Percentiles rank a stretch among this genome's conserved stretches.
Conservation (phyloP, 2,329 filamentous ascomycete species). For the Exophiala viscosa region DNA sequence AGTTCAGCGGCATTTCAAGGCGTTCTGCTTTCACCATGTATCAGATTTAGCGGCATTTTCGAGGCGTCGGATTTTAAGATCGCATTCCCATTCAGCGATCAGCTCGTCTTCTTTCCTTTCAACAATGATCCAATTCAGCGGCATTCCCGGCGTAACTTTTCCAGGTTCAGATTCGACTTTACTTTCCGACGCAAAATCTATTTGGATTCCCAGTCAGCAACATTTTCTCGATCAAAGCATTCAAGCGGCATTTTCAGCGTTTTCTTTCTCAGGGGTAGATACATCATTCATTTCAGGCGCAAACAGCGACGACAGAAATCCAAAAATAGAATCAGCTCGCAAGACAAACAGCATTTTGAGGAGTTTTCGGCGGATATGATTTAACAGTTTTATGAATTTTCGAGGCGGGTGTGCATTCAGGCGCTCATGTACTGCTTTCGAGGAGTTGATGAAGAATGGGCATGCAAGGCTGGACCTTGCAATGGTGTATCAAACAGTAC, state of each 20-base stretch:
- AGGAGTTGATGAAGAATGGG: background rate
- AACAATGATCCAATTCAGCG: slow-evolving; percentile 10
- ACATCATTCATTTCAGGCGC: background rate
- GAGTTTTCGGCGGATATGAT: background rate
- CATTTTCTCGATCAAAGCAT: background rate
- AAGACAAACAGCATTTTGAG: slow-evolving; percentile 5
- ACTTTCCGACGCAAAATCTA: background rate
- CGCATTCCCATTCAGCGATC: too few species aligned
- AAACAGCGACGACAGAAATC: background rate
- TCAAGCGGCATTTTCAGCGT: slow-evolving; percentile 9
- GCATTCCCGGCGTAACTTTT: slow-evolving; percentile 7
- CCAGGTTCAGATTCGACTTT: too few species aligned
- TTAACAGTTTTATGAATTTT: background rate
- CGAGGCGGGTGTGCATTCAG: background rate
- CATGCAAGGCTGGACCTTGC: slow-evolving; percentile 3
- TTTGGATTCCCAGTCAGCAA: background rate
- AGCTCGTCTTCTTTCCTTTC: slow-evolving; percentile 9
- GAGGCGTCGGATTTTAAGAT: too few species aligned
- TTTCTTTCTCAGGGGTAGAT: slow-evolving; percentile 13
- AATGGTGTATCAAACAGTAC: too few species aligned
- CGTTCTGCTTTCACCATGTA: too few species aligned
- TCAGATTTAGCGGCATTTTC: too few species aligned
- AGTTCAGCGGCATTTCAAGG: too few species aligned
- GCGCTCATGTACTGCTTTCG: background rate
- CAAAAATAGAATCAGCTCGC: background rate